Evolutionary conservation across 345 rosid species (phyloP).

Genomic region (Rhodamnia rubescens): DNA sequence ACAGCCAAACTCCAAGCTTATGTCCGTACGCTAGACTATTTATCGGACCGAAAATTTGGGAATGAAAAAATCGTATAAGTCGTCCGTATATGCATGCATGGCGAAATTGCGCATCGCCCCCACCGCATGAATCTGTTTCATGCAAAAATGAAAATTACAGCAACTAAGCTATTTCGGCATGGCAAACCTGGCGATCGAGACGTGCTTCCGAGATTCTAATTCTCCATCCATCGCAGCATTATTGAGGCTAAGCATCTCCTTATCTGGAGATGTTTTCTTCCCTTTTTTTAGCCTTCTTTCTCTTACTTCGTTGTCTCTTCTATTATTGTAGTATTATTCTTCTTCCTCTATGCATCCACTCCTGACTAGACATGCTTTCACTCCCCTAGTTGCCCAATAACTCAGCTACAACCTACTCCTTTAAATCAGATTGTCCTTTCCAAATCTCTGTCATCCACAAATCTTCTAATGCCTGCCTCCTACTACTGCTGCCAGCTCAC

Average conservation of each 20-base stretch:
- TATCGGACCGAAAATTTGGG: neutral
- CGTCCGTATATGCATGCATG: neutral
- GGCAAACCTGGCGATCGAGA: constrained; percentile 7
- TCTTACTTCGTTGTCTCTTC: constrained; percentile 23
- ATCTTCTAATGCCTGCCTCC: neutral
- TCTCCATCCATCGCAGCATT: constrained; percentile 32
- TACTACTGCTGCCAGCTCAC: neutral
- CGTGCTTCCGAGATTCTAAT: constrained; percentile 29
- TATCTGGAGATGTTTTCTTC: constrained; percentile 12
- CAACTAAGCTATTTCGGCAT: neutral
- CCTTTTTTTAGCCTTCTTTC: neutral
- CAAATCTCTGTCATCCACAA: neutral
- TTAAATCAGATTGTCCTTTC: constrained; percentile 9
- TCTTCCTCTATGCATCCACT: constrained; percentile 8
- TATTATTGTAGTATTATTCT: constrained; percentile 35
- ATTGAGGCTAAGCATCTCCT: constrained; percentile 52
- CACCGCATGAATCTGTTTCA: neutral
- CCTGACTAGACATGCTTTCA: constrained; percentile 25
- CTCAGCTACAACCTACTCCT: constrained; percentile 9
- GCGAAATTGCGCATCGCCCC: neutral
- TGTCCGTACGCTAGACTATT: neutral
- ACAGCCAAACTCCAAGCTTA: neutral
- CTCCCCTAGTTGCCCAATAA: constrained; percentile 19
- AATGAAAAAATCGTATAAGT: neutral
- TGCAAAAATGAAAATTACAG: neutral